phyloP scores from a whole-genome alignment of 306 rosid species.

The Cucurbita maxima region DNA sequence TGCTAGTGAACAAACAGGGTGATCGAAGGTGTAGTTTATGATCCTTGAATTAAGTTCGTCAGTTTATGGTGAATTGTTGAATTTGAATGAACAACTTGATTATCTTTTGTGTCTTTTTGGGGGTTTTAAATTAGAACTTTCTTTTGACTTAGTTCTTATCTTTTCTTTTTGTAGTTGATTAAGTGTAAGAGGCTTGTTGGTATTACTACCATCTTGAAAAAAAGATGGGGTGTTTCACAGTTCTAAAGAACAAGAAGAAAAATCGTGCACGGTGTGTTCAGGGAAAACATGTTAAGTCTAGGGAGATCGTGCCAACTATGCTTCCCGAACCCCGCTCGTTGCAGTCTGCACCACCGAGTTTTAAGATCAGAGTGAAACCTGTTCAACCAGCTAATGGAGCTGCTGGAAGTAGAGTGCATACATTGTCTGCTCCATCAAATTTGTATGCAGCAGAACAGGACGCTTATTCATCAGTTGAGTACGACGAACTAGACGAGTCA shows the following conservation, averaged over 20 bases:
- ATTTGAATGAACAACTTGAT: too few species aligned
- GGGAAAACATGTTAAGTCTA: slow-evolving; percentile 31
- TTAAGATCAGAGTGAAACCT: slow-evolving; percentile 79
- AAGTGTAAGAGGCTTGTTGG: neutral
- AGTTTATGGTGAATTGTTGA: too few species aligned
- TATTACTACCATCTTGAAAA: slow-evolving; percentile 11
- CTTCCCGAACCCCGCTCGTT: slow-evolving; percentile 78
- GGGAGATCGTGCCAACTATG: slow-evolving; percentile 51
- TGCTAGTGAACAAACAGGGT: neutral
- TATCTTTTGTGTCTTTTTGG: too few species aligned
- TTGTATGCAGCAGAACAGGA: slow-evolving; percentile 92
- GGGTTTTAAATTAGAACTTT: too few species aligned
- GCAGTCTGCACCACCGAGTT: slow-evolving; percentile 97
- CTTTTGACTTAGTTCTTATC: too few species aligned
- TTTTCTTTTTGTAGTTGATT: slow-evolving; percentile 19
- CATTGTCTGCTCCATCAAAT: slow-evolving; percentile 89
- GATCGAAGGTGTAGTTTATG: too few species aligned
- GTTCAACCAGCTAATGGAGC: slow-evolving; percentile 37
- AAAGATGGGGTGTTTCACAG: slow-evolving; percentile 91
- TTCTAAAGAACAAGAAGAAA: slow-evolving; percentile 78
- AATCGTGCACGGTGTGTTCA: slow-evolving; percentile 29
- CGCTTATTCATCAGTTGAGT: slow-evolving; percentile 42
- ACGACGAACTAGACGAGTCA: slow-evolving; percentile 63
- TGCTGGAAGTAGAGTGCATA: slow-evolving; percentile 37
- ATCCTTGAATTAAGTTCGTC: too few species aligned